Conservation (phyloP, 2,329 filamentous ascomycete genomes). For the Tricladium varicosporioides region DNA sequence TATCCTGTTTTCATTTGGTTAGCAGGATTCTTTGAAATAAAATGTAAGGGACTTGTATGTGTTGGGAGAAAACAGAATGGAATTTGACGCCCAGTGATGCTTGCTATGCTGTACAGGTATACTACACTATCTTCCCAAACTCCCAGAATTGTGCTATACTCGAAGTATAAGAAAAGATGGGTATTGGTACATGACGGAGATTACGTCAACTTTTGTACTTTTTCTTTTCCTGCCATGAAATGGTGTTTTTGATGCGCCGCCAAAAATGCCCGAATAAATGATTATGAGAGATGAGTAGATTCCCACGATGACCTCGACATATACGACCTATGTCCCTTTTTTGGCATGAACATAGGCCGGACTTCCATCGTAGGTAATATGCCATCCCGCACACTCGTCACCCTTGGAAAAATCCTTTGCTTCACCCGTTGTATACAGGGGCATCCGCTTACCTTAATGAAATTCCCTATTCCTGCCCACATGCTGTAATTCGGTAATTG, state of each 20-base stretch:
- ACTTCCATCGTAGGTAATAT: slow-evolving; percentile 34
- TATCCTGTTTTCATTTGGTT: slow-evolving; percentile 47
- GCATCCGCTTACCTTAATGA: slow-evolving; percentile 66
- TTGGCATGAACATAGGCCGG: slow-evolving; percentile 21
- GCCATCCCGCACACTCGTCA: slow-evolving; percentile 33
- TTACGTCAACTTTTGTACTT: neutral
- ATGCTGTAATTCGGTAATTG: slow-evolving; percentile 92
- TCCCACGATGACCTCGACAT: slow-evolving; percentile 29
- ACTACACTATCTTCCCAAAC: slow-evolving; percentile 2
- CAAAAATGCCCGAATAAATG: neutral
- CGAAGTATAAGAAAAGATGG: slow-evolving; percentile 2
- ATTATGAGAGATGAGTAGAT: slow-evolving; percentile 27
- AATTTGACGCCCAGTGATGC: neutral
- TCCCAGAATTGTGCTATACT: neutral
- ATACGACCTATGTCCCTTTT: slow-evolving; percentile 15
- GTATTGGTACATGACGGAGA: slow-evolving; percentile 14
- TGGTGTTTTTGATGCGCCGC: slow-evolving; percentile 1
- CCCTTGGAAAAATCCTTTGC: slow-evolving; percentile 27
- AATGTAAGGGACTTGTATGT: neutral
- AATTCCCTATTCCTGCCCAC: slow-evolving; percentile 85
- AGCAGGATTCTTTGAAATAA: neutral
- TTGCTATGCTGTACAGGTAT: slow-evolving; percentile 23
- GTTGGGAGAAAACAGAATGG: slow-evolving; percentile 1
- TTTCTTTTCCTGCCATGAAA: neutral
- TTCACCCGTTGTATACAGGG: slow-evolving; percentile 29